phyloP scores from a whole-genome alignment of 1,284 basidiomycete genomes.

The Farysia itapuensis region DNA sequence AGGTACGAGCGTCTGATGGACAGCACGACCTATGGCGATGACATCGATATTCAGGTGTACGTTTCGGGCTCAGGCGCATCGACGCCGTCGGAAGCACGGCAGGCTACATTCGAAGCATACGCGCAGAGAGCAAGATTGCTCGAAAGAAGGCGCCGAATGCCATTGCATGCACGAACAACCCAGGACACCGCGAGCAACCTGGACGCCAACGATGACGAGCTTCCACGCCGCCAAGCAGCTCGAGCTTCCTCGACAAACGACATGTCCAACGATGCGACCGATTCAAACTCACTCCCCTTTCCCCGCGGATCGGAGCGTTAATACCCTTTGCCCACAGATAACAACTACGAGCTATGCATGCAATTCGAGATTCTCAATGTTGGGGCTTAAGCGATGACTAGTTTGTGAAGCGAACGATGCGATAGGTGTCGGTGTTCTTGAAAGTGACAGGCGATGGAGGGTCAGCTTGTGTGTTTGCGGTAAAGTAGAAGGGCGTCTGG shows the following conservation, averaged over 20 bases:
- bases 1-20: too few relatives aligned
- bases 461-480: constrained; percentile 9
- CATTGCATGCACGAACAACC: too few relatives aligned
- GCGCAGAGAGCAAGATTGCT: constrained; percentile 19
- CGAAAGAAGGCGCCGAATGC: constrained; percentile 14
- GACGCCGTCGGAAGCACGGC: constrained; percentile 22
- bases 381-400: too few relatives aligned
- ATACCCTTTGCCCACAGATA: constrained; percentile 1
- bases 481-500: constrained; percentile 14
- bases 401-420: too few relatives aligned
- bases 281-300: constrained; percentile 15
- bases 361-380: not conserved
- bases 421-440: not conserved
- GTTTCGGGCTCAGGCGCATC: constrained; percentile 22
- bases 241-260: too few relatives aligned
- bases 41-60: constrained; percentile 9
- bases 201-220: too few relatives aligned
- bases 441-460: not conserved
- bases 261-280: not conserved
- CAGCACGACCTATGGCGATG: not conserved
- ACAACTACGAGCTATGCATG: too few relatives aligned
- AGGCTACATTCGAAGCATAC: constrained; percentile 34
- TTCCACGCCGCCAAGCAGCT: too few relatives aligned
- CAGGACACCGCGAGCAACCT: too few relatives aligned
- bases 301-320: constrained; percentile 13